A percentile compares a stretch with the other conserved stretches of the same genome.
These are phyloP conservation scores for Suhomyces emberorum DNA, from an alignment of 805 yeast genomes.

Conservation along the genomic window DNA sequence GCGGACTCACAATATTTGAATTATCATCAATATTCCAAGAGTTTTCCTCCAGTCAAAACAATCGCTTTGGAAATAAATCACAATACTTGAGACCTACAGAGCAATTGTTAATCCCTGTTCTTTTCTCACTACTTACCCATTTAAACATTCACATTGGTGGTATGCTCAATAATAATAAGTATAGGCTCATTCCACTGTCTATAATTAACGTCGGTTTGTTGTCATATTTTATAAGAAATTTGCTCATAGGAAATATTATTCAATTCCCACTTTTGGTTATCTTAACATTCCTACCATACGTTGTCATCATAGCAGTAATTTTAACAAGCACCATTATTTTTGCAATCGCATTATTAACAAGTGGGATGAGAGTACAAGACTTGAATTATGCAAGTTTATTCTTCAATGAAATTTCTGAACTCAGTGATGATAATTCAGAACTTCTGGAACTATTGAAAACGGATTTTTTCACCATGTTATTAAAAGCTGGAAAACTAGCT, in stretches of 20 bases:
- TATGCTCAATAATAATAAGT: conserved; percentile 47
- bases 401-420: conserved; percentile 19
- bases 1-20: conserved; percentile 71
- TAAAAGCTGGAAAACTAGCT: conserved; percentile 59
- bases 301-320: conserved; percentile 50
- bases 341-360: conserved; percentile 55
- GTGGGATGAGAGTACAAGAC: conserved; percentile 38
- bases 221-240: conserved; percentile 36
- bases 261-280: conserved; percentile 55
- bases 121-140: conserved; percentile 58
- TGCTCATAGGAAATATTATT: conserved; percentile 39
- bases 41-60: conserved; percentile 41
- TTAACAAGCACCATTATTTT: conserved; percentile 52
- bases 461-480: conserved; percentile 63
- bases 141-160: conserved; percentile 62
- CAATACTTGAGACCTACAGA: conserved; percentile 44
- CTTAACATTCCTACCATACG: conserved; percentile 65
- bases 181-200: conserved; percentile 62
- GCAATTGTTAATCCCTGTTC: conserved; percentile 49
- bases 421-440: conserved; percentile 12
- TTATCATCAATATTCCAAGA: conserved; percentile 76
- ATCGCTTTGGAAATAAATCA: conserved; percentile 19
- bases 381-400: conserved; percentile 37
- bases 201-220: conserved; percentile 54
- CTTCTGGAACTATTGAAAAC: conserved; percentile 40